Percentiles rank a stretch among this genome's conserved stretches.
phyloP scores from a whole-genome alignment of 2,329 filamentous ascomycete species.

The Trematosphaeria pertusa region DNA sequence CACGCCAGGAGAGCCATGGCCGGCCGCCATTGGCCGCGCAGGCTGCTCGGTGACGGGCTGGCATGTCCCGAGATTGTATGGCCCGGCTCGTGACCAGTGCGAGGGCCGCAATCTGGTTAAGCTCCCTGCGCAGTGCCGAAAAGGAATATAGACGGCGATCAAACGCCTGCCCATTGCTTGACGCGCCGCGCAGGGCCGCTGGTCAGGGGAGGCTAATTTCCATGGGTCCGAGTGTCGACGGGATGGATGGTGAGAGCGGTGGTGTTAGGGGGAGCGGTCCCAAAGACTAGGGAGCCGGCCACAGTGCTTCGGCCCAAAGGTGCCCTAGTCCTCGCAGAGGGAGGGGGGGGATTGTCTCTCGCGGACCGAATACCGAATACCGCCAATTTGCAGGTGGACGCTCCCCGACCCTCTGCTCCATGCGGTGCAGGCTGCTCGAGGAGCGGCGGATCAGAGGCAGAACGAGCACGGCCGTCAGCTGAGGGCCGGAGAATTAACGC shows the following conservation, averaged over 20 bases:
- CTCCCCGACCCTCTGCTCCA: not conserved
- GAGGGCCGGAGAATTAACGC: slow-evolving; percentile 24
- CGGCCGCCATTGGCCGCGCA: slow-evolving; percentile 14
- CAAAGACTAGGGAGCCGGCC: not conserved
- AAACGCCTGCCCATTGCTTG: slow-evolving; percentile 49
- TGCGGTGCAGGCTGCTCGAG: not conserved
- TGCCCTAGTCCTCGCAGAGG: too few species aligned
- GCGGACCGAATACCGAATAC: slow-evolving; percentile 2
- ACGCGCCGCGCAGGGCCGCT: slow-evolving; percentile 30
- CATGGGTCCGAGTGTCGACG: slow-evolving; percentile 24
- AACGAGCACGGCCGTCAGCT: slow-evolving; percentile 26
- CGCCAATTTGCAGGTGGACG: not conserved
- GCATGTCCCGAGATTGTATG: slow-evolving; percentile 32
- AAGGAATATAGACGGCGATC: slow-evolving; percentile 46
- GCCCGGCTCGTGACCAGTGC: slow-evolving; percentile 27
- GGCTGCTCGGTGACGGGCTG: slow-evolving; percentile 17
- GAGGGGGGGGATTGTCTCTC: too few species aligned
- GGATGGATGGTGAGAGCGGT: slow-evolving; percentile 11
- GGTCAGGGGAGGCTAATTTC: slow-evolving; percentile 44
- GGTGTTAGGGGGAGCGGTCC: slow-evolving; percentile 21
- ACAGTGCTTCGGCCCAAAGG: too few species aligned
- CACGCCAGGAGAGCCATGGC: not conserved
- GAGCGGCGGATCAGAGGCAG: slow-evolving; percentile 8
- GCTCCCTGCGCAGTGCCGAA: slow-evolving; percentile 25
- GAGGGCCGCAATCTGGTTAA: slow-evolving; percentile 30